Evolutionary conservation across 352 stramenopile genomes (phyloP).

Genomic region (Phytophthora sp.): DNA sequence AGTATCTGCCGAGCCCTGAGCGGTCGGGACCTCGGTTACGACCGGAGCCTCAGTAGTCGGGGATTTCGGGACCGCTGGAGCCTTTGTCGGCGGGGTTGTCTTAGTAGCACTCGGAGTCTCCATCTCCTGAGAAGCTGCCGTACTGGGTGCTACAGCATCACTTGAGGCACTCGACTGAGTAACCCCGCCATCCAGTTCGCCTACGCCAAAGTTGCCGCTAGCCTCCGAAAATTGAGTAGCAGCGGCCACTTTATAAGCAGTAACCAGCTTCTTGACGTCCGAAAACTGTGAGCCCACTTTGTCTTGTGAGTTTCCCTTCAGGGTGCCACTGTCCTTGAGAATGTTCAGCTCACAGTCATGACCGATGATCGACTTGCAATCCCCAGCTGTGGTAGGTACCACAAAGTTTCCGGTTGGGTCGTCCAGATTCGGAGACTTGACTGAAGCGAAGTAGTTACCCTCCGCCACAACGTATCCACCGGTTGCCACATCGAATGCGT

Average conservation of each 20-base stretch:
- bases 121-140: neutral
- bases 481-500: conserved; percentile 40
- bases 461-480: conserved; percentile 41
- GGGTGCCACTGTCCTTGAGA: neutral
- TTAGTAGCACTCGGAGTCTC: neutral
- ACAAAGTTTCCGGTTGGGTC: neutral
- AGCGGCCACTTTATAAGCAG: neutral
- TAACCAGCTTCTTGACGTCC: neutral
- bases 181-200: neutral
- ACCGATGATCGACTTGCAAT: neutral
- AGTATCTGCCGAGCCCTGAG: neutral
- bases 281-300: too few relatives aligned
- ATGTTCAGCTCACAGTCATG: neutral
- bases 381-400: neutral
- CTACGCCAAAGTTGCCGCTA: neutral
- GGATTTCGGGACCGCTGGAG: neutral
- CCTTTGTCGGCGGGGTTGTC: too few relatives aligned
- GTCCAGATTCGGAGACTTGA: neutral
- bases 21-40: too few relatives aligned
- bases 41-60: too few relatives aligned
- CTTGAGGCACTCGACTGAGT: neutral
- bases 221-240: neutral
- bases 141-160: neutral
- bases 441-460: conserved; percentile 49
- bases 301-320: neutral